Evolutionary conservation across 805 yeast species (phyloP), one percentile per base, ranked within the genome.

Genomic region (Candida silvatica): DNA sequence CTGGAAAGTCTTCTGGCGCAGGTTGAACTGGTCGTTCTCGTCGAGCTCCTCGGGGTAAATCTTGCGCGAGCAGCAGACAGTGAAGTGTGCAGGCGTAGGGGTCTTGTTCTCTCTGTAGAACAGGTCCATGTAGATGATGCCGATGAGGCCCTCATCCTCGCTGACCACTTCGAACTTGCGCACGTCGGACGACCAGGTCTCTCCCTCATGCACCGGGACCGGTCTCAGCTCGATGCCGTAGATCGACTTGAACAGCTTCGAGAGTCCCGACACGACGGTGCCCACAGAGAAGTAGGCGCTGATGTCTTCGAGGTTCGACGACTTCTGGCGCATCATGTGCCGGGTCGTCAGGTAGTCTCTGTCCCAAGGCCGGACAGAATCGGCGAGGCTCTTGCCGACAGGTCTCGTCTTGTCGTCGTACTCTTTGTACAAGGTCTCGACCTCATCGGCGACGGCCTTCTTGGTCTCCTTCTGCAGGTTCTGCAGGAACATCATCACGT

Each of bases 11-110:
- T 48, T 48, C 30, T 43, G 29, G 43, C 62, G 27, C 50, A 64
- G 35, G 39, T 51, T 44, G 48, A 65, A 59, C 23, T 44, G 49
- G 36, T 60, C 61, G 16, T 66, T 66, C 6, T 56, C 60, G 29
- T 53, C 56, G 36, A 59, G 53, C 46, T 76, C 81, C 35, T 67
- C 69, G 1, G 69, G 66, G 47, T 77, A 77, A 12, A 86, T 71
- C 48, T 76, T 74, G 45, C 97, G 70, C n/a, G 95, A 84, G 49
- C 97, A 92, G 42, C 92, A 86, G 6, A 92, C 84, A 0, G 97
- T 92, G 59, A 85, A 92, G 59, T 92, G 98, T 0, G 97, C 94
- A 1, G 98, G 97, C 39, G 80, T 77, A 1, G 85, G 77, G 1
- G 82, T 74, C 55, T 83, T 83, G 11, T 80, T 80, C 6, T 66